Conservation (phyloP, 1,284 basidiomycete species). For the Melampsora medusae region DNA sequence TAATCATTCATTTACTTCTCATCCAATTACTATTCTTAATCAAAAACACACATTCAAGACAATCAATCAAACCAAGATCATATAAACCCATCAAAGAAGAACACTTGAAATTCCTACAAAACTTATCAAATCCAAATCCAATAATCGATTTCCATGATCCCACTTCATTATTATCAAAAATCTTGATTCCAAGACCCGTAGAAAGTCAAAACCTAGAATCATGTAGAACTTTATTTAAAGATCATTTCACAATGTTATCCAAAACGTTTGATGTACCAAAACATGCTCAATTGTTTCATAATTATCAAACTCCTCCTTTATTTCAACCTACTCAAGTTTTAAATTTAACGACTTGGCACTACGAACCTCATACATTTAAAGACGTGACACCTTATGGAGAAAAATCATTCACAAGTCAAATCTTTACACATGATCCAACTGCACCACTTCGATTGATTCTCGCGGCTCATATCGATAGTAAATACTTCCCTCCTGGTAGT, state of each 20-base stretch:
- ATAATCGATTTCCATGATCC: slow-evolving; percentile 17
- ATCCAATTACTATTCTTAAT: too few relatives aligned
- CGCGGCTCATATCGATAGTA: slow-evolving; percentile 92
- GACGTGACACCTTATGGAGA: slow-evolving; percentile 78
- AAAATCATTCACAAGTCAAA: slow-evolving; percentile 81
- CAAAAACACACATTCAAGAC: not conserved
- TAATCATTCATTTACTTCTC: too few relatives aligned
- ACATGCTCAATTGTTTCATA: not conserved
- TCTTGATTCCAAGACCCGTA: slow-evolving; percentile 30
- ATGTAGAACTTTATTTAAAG: slow-evolving; percentile 14
- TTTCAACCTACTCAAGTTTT: slow-evolving; percentile 11
- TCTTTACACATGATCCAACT: slow-evolving; percentile 87
- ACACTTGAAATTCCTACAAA: not conserved
- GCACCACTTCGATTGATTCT: slow-evolving; percentile 79
- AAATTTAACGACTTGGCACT: slow-evolving; percentile 21
- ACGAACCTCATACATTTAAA: slow-evolving; percentile 66
- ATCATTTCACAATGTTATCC: slow-evolving; percentile 21
- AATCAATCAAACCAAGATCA: slow-evolving; percentile 3
- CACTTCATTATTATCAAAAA: slow-evolving; percentile 23
- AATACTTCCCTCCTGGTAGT: slow-evolving; percentile 69
- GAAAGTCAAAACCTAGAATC: slow-evolving; percentile 20
- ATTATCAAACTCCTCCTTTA: not conserved
- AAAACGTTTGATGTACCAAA: slow-evolving; percentile 8
- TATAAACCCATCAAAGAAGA: not conserved
- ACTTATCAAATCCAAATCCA: slow-evolving; percentile 17